Evolutionary conservation across 345 rosid genomes (phyloP), one percentile per base, ranked within the genome.

Genomic region (Raphanus sativus): DNA sequence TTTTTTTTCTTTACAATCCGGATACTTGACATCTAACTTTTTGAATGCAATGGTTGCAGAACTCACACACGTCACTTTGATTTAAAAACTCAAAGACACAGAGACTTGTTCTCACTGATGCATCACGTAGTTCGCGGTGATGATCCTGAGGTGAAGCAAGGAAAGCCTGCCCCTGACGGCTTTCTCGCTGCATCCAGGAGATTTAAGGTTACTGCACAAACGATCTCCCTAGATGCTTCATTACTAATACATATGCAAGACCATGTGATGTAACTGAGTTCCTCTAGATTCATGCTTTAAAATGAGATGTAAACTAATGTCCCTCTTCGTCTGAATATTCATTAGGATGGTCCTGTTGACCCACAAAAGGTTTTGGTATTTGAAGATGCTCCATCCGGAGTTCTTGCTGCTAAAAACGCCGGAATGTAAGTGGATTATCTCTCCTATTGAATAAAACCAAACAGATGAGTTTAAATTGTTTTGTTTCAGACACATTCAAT

Each of bases 371-470:
- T 81, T 83, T 83, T 95, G 29, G 98, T 91, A 33, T 95, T 95
- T 79, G 99, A 95, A 87, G 99, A 95, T 85, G 98, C 99, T 11
- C 99, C 99, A 62, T 74, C 94, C 4, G 99, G 99, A 67, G 99
- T 89, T 81, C 89, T 79, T 38, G 99, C 99, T 5, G 99, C 92
- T 7, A 95, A 92, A 82, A 92, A 89, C 84, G 92, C 98, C 30
- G 88, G 88, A 80, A 92, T 95, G 99, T 95, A 83, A 86, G 98
- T 84, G 60, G 67, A 16, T 70, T 52, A 16, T 70, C 56, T 65
- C 36, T 71, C 72, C 29, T 68, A 11, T 30, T 60, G 55, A 29
- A 52, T 50, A 62, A 21, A 67, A 59, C 34, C 60, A 15, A 42
- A 17, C 7, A 65, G 38, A n/a, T 50, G 34, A 45, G 33, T 12